phyloP scores from a whole-genome alignment of 2,329 filamentous ascomycete genomes.

The Verticillium longisporum region DNA sequence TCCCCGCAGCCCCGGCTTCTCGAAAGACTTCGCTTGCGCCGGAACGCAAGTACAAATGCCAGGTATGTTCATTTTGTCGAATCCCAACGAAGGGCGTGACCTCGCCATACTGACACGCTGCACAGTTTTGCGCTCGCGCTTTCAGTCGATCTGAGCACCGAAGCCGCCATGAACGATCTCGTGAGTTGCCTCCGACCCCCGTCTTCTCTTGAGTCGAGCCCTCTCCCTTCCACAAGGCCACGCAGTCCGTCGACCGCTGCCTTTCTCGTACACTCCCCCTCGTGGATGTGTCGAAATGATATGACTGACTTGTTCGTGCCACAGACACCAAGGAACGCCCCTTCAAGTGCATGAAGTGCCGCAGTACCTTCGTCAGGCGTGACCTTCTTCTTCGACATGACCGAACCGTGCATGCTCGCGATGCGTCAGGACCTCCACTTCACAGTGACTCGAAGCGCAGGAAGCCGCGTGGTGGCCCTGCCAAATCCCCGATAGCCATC shows the following conservation, averaged over 20 bases:
- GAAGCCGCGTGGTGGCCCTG: constrained; percentile 60
- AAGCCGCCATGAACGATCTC: constrained; percentile 84
- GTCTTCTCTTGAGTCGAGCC: neutral
- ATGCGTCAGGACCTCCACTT: constrained; percentile 77
- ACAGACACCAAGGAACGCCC: constrained; percentile 96
- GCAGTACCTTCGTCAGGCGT: constrained; percentile 95
- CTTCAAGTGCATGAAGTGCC: constrained; percentile 97
- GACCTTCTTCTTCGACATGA: constrained; percentile 95
- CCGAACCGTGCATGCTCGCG: constrained; percentile 96
- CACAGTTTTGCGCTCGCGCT: constrained; percentile 58
- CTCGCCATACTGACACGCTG: neutral
- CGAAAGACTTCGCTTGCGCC: constrained; percentile 72
- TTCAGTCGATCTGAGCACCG: constrained; percentile 97
- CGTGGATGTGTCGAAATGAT: neutral
- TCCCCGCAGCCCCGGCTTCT: constrained; percentile 62
- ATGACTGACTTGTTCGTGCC: neutral
- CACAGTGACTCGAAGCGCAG: constrained; percentile 92
- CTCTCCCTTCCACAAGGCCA: neutral
- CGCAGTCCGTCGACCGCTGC: too few species aligned
- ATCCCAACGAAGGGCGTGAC: neutral
- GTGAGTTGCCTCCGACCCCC: neutral
- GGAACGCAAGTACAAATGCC: constrained; percentile 99
- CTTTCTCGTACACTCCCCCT: neutral
- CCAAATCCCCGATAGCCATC: constrained; percentile 73
- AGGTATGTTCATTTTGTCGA: constrained; percentile 60